Base-by-base conservation (phyloP, 2,329 filamentous ascomycete genomes). In the Penicillium aurantiogriseum region DNA sequence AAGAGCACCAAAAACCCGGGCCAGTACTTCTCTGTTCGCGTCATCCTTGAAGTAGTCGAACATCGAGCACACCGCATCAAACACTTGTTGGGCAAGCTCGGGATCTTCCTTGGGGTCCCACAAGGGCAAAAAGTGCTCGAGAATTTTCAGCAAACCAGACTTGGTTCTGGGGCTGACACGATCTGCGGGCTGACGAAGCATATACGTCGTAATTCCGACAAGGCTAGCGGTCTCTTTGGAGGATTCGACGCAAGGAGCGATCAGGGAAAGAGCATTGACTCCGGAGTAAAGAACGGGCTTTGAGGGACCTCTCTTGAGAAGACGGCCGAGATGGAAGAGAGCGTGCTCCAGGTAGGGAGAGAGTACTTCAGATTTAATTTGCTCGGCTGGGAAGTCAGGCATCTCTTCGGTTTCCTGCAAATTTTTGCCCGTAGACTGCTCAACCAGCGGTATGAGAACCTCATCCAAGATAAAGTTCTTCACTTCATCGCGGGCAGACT, bases 31-130 rank as follows among this genome's bases (percentile, higher is more conserved):
- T 54, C 94, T 84, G 69, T 91, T 95, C 43, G 85, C 78, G 43
- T 87, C 83, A 72, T 97, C 92, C 66, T 87, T 90, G 78, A 97
- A 93, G 71, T 92, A 96, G 54, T 91, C 90, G 70, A 96, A 97
- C 35, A 97, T 82, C 0, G 90, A 87, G 4, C 90, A 88, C 10
- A 94, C 76, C 0, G 90, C 90, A 45, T 85, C 80, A 70, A 89
- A 96, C 0, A 95, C 84, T 36, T 83, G 81, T 44, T 82, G 77
- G 48, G 85, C 85, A 17, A 93, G 76, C 25, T 82, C 80, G 6
- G 75, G 67, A 48, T 89, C 81, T 58, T 82, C 80, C 47, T 82
- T 75, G 10, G 83, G 75, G 56, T 85, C 78, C 59, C 85, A 85
- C 2, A 89, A 77, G 9, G 86, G 85, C 44, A 96, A 82, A 63